Percentiles rank a stretch among this genome's conserved stretches.
Evolutionary conservation across 768 basidiomycete species (phyloP).

Genomic region (Bullera alba): DNA sequence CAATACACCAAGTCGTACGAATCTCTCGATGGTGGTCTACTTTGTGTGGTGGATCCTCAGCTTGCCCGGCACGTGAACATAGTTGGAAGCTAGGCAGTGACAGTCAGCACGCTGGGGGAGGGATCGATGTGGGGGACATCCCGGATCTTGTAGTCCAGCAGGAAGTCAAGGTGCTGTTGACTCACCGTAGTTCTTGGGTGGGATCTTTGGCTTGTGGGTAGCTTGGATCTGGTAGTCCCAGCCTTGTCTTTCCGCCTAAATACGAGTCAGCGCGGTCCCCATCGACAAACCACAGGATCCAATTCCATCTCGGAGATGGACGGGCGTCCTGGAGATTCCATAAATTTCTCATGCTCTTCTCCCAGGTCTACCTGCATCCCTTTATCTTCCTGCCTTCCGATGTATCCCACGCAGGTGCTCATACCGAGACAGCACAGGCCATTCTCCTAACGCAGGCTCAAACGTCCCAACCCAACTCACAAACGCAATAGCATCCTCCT

Average conservation of each 20-base stretch:
- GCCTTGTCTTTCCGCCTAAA: constrained; percentile 86
- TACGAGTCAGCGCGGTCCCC: constrained; percentile 1
- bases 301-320: no score
- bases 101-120: no score
- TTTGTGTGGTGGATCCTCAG: constrained; percentile 84
- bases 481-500: constrained; percentile 88
- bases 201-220: constrained; percentile 42
- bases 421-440: neutral
- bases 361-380: neutral
- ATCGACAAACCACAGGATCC: no score
- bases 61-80: constrained; percentile 63
- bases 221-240: constrained; percentile 90
- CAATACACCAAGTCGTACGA: no score
- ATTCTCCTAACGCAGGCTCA: no score
- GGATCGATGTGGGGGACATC: no score
- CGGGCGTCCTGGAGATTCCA: neutral
- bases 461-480: constrained; percentile 13
- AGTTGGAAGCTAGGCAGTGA: constrained; percentile 92
- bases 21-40: no score
- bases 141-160: constrained; percentile 19
- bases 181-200: constrained; percentile 47
- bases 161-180: constrained; percentile 4
- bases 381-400: neutral
- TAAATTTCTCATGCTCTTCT: neutral
- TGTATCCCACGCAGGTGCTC: neutral